These are phyloP conservation scores for Platanthera zijinensis DNA, from an alignment of 106 monocot genomes.

Conservation along the genomic window DNA sequence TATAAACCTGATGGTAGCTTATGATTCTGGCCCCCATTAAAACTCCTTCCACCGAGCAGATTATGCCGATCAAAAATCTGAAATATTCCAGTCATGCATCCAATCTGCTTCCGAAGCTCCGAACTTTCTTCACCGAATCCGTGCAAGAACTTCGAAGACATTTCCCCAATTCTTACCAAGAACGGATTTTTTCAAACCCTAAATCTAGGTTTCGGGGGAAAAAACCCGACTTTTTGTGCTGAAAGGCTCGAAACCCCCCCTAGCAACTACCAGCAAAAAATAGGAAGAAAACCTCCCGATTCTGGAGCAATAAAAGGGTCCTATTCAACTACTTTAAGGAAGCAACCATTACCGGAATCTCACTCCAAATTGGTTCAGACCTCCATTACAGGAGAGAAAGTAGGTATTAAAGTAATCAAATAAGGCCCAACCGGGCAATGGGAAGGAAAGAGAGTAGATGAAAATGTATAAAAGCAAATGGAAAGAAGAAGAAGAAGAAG, in stretches of 20 bases:
- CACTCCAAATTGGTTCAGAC: neutral
- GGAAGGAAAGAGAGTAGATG: neutral
- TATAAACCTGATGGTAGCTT: constrained; percentile 41
- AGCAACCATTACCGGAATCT: neutral
- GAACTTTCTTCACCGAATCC: constrained; percentile 51
- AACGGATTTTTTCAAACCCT: neutral
- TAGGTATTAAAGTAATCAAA: neutral
- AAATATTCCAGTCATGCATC: constrained; percentile 85
- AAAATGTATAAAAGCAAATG: neutral
- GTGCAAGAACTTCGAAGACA: constrained; percentile 67
- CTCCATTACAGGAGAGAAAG: neutral
- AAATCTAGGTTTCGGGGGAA: neutral
- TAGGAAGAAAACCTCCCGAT: neutral
- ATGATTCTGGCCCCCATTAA: constrained; percentile 23
- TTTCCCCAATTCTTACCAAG: constrained; percentile 7
- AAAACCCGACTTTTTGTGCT: neutral
- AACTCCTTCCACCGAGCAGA: constrained; percentile 35
- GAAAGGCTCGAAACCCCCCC: neutral
- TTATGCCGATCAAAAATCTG: constrained; percentile 72
- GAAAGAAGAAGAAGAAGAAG: too few relatives aligned
- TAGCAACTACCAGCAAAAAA: neutral
- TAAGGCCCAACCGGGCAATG: neutral
- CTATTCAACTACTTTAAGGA: neutral
- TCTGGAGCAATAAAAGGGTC: neutral
- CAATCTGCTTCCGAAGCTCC: constrained; percentile 62